A percentile compares a stretch with the other conserved stretches of the same genome.
Conservation (phyloP, 2,329 filamentous ascomycete genomes). For the Lasiodiplodia hormozganensis region DNA sequence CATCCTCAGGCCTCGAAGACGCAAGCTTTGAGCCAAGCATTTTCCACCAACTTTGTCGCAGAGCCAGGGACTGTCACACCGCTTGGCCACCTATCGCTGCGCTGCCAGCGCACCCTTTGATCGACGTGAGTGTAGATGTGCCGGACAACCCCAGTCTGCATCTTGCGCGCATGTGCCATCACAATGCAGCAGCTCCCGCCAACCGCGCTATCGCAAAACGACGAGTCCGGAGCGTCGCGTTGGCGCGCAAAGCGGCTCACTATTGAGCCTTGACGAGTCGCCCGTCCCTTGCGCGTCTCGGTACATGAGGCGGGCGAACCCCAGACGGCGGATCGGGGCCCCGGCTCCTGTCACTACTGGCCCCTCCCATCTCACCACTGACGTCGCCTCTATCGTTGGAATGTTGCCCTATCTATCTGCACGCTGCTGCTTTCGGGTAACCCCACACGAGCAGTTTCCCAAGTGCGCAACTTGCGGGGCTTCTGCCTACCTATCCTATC, state of each 20-base stretch:
- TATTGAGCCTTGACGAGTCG: background rate
- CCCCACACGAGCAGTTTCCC: background rate
- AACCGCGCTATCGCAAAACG: constrained; percentile 7
- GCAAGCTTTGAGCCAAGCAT: constrained; percentile 27
- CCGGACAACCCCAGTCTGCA: background rate
- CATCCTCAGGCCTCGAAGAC: constrained; percentile 10
- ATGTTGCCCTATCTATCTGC: background rate
- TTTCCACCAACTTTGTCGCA: constrained; percentile 5
- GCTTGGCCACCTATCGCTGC: constrained; percentile 22
- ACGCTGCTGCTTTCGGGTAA: background rate
- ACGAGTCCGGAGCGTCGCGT: background rate
- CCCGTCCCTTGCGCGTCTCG: background rate
- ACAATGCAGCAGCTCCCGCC: background rate
- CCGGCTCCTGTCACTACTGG: background rate
- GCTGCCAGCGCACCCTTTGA: constrained; percentile 21
- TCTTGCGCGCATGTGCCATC: background rate
- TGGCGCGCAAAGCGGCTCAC: background rate
- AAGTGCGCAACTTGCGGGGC: background rate
- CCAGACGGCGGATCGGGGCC: background rate
- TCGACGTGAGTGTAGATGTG: background rate
- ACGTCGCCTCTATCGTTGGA: background rate
- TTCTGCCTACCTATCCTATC: background rate
- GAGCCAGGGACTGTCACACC: constrained; percentile 25
- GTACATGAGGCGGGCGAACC: background rate
- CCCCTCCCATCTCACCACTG: constrained; percentile 5